Conservation (phyloP, 805 yeast species). For the Yarrowia osloensis region DNA sequence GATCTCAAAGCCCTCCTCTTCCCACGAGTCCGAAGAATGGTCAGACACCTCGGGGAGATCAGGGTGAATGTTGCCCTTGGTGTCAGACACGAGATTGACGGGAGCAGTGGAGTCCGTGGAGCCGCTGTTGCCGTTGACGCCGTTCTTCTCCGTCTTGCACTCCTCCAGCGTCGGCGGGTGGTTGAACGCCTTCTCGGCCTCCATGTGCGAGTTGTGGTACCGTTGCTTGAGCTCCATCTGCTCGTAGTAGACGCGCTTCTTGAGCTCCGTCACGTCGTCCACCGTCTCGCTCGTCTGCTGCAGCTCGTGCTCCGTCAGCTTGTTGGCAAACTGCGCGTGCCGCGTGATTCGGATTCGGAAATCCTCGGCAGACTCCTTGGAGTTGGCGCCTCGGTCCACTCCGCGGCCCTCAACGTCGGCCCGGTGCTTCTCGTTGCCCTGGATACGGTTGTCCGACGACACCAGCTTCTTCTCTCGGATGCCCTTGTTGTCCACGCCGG, state of each 20-base stretch:
- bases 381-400: slow-evolving; percentile 57
- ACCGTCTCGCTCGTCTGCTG: slow-evolving; percentile 46
- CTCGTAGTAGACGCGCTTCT: slow-evolving; percentile 38
- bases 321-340: slow-evolving; percentile 40
- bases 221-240: slow-evolving; percentile 31
- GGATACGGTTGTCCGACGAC: slow-evolving; percentile 80
- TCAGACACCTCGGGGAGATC: background rate
- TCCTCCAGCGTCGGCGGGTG: background rate
- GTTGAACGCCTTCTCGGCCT: slow-evolving; percentile 12
- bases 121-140: background rate
- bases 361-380: slow-evolving; percentile 33
- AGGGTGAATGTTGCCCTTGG: slow-evolving; percentile 2
- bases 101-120: background rate
- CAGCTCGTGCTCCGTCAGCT: slow-evolving; percentile 54
- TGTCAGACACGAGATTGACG: background rate
- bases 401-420: slow-evolving; percentile 80
- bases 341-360: slow-evolving; percentile 40
- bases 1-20: slow-evolving; percentile 12
- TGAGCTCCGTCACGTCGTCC: slow-evolving; percentile 39
- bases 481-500: slow-evolving; percentile 85
- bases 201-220: slow-evolving; percentile 26
- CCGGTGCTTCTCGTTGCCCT: slow-evolving; percentile 62
- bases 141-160: background rate
- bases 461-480: slow-evolving; percentile 78
- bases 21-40: background rate